A percentile compares a stretch with the other conserved stretches of the same genome.
Evolutionary conservation across 129 eudicot genomes (phyloP).

Genomic region (Glebionis coronaria): DNA sequence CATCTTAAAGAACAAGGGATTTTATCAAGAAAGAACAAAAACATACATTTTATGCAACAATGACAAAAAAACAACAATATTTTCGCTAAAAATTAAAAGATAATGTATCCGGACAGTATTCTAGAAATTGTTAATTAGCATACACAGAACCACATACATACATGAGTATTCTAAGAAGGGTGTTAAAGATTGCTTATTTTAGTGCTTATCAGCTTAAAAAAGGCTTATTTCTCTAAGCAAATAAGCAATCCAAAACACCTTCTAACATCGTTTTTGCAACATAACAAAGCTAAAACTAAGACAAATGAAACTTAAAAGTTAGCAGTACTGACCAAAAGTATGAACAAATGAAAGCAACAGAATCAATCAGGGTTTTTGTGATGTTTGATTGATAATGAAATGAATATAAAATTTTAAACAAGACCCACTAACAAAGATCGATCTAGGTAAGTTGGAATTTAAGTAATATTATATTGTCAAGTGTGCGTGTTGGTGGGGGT

Average conservation of each 20-base stretch:
- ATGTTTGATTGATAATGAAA: constrained; percentile 1
- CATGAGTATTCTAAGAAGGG: background rate
- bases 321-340: constrained; percentile 16
- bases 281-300: background rate
- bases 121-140: no score
- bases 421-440: background rate
- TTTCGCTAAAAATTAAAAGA: background rate
- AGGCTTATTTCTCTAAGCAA: no score
- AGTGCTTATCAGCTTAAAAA: no score
- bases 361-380: constrained; percentile 9
- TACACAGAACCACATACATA: no score
- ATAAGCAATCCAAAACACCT: no score
- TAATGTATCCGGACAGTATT: no score
- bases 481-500: no score
- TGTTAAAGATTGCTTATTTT: no score
- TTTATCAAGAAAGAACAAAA: constrained; percentile 3
- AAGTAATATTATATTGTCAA: no score
- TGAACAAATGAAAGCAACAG: background rate
- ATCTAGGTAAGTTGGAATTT: constrained; percentile 7
- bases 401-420: background rate
- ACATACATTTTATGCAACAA: constrained; percentile 11
- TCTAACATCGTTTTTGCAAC: background rate
- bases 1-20: background rate
- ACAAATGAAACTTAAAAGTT: background rate
- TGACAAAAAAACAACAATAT: background rate